Evolutionary conservation across 1,139 yeast species (phyloP).

Genomic region (Blastobotrys buckinghamii): DNA sequence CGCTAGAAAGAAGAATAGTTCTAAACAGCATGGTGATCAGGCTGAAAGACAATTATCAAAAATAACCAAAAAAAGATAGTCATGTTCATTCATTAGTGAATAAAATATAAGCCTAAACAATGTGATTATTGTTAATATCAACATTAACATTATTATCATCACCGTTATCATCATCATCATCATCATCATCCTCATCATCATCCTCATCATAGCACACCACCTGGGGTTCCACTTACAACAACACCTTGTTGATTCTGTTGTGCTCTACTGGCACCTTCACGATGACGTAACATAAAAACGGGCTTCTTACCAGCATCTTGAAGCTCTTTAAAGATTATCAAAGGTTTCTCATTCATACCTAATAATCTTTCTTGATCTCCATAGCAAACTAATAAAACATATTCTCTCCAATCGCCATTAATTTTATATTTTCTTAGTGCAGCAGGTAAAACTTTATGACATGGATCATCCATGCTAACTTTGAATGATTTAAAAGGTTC

Average conservation of each 20-base stretch:
- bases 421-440: conserved; percentile 86
- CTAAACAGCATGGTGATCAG: conserved; percentile 69
- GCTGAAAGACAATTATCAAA: conserved; percentile 69
- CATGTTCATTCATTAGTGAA: too few relatives aligned
- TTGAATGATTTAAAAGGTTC: conserved; percentile 84
- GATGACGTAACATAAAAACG: conserved; percentile 84
- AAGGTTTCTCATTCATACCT: conserved; percentile 84
- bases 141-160: not conserved
- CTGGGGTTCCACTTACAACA: conserved; percentile 32
- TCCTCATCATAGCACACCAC: conserved; percentile 32
- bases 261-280: conserved; percentile 38
- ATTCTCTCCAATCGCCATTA: conserved; percentile 80
- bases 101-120: too few relatives aligned
- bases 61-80: conserved; percentile 43
- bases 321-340: conserved; percentile 77
- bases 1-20: conserved; percentile 63
- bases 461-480: conserved; percentile 89
- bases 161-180: conserved; percentile 13
- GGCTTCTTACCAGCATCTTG: conserved; percentile 88
- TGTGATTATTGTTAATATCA: too few relatives aligned
- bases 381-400: conserved; percentile 83
- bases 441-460: conserved; percentile 80
- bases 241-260: conserved; percentile 20
- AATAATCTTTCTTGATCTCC: conserved; percentile 86
- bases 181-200: too few relatives aligned